Percentiles rank a stretch among this genome's conserved stretches.
Evolutionary conservation across 2,329 filamentous ascomycete species (phyloP).

Genomic region (Domatiomyces catenatus): DNA sequence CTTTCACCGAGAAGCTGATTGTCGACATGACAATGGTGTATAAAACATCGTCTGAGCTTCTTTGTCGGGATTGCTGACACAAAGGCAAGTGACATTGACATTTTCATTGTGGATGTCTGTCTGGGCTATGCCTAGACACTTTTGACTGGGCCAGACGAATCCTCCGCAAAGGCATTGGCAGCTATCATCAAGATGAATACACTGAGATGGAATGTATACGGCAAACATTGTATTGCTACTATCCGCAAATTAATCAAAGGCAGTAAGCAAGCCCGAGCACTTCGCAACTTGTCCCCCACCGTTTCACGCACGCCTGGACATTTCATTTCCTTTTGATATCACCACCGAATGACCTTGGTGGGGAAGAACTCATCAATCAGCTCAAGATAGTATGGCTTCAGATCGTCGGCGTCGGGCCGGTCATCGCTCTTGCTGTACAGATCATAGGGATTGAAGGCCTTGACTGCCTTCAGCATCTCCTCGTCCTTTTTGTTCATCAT

Average conservation of each 20-base stretch:
- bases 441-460: constrained; percentile 83
- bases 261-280: constrained; percentile 22
- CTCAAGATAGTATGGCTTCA: constrained; percentile 65
- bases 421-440: constrained; percentile 83
- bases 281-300: constrained; percentile 18
- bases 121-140: background rate
- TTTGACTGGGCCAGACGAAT: background rate
- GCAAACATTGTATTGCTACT: background rate
- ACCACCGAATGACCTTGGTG: constrained; percentile 55
- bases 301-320: background rate
- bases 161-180: no score
- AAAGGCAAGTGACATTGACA: background rate
- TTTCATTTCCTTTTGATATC: background rate
- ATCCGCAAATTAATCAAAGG: background rate
- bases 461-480: constrained; percentile 64
- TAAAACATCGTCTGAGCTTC: background rate
- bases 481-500: constrained; percentile 74
- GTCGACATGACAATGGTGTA: background rate
- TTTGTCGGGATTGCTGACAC: background rate
- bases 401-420: constrained; percentile 56
- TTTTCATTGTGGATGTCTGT: background rate
- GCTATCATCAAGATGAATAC: background rate
- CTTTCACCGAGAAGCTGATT: background rate
- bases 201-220: background rate
- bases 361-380: constrained; percentile 63